Percentiles rank a stretch among this genome's conserved stretches.
Evolutionary conservation across 2,329 filamentous ascomycete genomes (phyloP).

Genomic region (Venturia oleaginea): DNA sequence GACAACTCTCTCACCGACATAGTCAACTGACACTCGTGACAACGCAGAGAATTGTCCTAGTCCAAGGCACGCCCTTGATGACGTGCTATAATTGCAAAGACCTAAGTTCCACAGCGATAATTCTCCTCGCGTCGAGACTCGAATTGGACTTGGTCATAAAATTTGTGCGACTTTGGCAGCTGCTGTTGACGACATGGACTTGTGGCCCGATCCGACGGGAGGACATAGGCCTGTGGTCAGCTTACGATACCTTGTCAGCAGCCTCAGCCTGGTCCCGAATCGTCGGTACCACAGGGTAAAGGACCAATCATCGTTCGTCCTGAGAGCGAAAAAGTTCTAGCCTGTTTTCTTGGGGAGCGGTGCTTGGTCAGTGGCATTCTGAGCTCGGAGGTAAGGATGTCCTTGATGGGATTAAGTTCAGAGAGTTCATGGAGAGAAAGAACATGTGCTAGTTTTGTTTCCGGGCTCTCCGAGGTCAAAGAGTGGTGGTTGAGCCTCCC

Average conservation of each 20-base stretch:
- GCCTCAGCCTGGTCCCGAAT: slow-evolving; percentile 1
- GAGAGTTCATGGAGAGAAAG: not conserved
- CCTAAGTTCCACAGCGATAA: not conserved
- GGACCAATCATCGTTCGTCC: not conserved
- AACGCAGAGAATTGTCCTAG: not conserved
- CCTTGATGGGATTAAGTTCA: not conserved
- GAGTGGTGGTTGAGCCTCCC: not conserved
- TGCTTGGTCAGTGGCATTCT: not conserved
- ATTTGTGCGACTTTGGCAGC: not conserved
- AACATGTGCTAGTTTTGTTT: not conserved
- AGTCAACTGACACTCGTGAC: not conserved
- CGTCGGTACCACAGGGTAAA: not conserved
- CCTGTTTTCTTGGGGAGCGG: not conserved
- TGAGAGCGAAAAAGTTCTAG: not conserved
- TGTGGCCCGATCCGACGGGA: not conserved
- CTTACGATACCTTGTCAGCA: not conserved
- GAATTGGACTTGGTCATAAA: not conserved
- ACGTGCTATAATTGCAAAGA: not conserved
- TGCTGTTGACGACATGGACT: not conserved
- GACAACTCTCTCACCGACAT: not conserved
- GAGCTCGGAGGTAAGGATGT: not conserved
- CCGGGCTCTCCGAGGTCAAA: not conserved
- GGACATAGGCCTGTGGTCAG: not conserved
- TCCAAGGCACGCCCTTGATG: not conserved
- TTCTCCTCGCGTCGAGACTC: not conserved